Percentiles rank a stretch among this genome's conserved stretches.
phyloP scores from a whole-genome alignment of 352 stramenopile genomes.

The Pythium aquatile region DNA sequence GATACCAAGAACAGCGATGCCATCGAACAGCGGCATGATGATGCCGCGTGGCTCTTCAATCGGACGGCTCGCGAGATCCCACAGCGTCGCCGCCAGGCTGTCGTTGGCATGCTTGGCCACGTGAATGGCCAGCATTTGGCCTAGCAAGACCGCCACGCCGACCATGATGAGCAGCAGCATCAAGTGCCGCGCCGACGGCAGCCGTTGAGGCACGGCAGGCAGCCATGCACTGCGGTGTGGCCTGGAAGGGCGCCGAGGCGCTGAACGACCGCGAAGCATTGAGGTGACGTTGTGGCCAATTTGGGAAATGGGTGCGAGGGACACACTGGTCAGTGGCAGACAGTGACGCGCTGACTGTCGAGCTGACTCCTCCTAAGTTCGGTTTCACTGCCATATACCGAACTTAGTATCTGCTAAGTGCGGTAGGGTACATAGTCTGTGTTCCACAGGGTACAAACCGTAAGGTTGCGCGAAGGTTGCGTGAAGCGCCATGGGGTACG shows the following conservation, averaged over 20 bases:
- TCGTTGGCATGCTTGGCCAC: slow-evolving; percentile 6
- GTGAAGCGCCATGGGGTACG: slow-evolving; percentile 2
- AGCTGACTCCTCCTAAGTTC: background rate
- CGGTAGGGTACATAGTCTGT: too few species aligned
- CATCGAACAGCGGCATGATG: slow-evolving; percentile 64
- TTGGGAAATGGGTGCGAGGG: background rate
- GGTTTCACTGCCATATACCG: too few species aligned
- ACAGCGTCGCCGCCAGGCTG: slow-evolving; percentile 20
- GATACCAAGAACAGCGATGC: slow-evolving; percentile 53
- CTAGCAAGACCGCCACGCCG: slow-evolving; percentile 15
- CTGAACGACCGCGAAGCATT: background rate
- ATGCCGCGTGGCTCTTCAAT: slow-evolving; percentile 43
- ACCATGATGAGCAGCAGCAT: slow-evolving; percentile 10
- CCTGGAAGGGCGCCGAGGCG: slow-evolving; percentile 17
- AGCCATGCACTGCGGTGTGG: slow-evolving; percentile 6
- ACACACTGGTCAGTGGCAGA: background rate
- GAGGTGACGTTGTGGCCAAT: background rate
- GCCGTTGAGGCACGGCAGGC: background rate
- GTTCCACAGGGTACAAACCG: too few species aligned
- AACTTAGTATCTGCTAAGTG: too few species aligned
- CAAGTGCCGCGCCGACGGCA: slow-evolving; percentile 18
- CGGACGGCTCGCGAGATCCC: slow-evolving; percentile 26
- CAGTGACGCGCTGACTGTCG: too few species aligned
- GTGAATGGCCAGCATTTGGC: slow-evolving; percentile 21
- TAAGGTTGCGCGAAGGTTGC: slow-evolving; percentile 17